Evolutionary conservation across 139 green algal species (phyloP), one percentile per base, ranked within the genome.

Genomic region (Ettlia oleoabundans): DNA sequence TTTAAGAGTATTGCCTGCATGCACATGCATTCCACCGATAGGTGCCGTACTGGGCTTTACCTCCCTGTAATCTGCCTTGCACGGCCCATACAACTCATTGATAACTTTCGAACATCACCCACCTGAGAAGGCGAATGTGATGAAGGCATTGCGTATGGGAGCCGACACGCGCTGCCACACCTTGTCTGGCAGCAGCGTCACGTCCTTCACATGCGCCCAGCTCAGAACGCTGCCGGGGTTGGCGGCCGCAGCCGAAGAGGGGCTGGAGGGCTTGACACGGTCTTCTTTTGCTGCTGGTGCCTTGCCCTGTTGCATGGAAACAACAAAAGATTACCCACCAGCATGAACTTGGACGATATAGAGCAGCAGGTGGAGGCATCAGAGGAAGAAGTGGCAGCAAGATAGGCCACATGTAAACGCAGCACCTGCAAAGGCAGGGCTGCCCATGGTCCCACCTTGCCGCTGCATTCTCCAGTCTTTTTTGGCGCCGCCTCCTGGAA

Each of bases 111-210:
- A n/a, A n/a, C n/a, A n/a, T n/a, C n/a, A 21, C 73, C 13, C 53
- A 80, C 73, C 90, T 35, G 51, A 83, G 76, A 93, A 93, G 10
- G 92, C 67, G 81, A 87, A 93, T 5, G 87, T 92, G 10, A 91
- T 78, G 81, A 84, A 92, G 30, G 65, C 84, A 75, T 88, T 74
- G 2, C 83, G 78, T 30, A 90, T 76, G 35, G 75, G 85, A 1
- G 43, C 28, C 1, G 75, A 64, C 66, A 92, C 64, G 0, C 74
- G 40, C 41, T 69, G 37, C 90, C 90, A 94, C 22, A 87, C 87
- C 0, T 70, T 76, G 52, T 93, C 90, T 0, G 82, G 79, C 15
- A 78, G 88, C 63, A 85, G 70, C 10, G 61, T 42, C n/a, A 86
- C 76, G 30, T 86, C 68, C 9, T 62, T 67, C 15, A 92, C 71